A percentile compares a stretch with the other conserved stretches of the same genome.
phyloP scores from a whole-genome alignment of 78 protist genomes.

The Pigoraptor vietnamica region DNA sequence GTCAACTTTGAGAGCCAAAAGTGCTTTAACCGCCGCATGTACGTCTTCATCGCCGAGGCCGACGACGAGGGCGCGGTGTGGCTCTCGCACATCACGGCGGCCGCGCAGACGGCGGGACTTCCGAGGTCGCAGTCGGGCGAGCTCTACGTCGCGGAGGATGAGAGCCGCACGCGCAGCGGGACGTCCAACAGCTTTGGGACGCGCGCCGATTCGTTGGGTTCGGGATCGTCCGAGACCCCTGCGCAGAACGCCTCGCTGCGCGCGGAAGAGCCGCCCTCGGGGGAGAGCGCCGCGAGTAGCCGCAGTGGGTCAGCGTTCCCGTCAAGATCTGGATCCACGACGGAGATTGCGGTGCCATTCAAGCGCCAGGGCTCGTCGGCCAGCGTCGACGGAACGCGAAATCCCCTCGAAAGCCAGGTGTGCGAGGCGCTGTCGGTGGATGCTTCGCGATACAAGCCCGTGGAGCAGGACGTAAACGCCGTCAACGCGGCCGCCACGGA shows the following conservation, averaged over 20 bases:
- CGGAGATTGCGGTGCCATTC: too few relatives aligned
- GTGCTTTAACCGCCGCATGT: neutral
- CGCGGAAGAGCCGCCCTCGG: neutral
- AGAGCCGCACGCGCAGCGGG: neutral
- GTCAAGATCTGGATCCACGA: neutral
- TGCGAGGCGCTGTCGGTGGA: neutral
- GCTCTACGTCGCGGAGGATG: neutral
- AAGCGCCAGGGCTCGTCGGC: too few relatives aligned
- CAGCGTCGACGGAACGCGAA: too few relatives aligned
- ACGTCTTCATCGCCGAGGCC: neutral
- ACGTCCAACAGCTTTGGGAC: neutral
- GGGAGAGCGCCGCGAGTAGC: neutral
- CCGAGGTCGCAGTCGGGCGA: neutral
- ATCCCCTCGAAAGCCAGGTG: neutral
- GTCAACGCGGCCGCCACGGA: neutral
- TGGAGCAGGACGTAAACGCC: neutral
- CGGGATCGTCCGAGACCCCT: neutral
- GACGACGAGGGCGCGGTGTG: neutral
- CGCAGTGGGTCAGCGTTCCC: neutral
- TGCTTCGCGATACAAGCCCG: neutral
- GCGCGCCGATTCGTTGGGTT: neutral
- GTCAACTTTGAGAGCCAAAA: neutral
- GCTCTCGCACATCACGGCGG: neutral
- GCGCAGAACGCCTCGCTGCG: too few relatives aligned
- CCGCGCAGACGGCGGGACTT: neutral